Evolutionary conservation across 2,329 filamentous ascomycete genomes (phyloP).

Genomic region (Exserohilum turcica): DNA sequence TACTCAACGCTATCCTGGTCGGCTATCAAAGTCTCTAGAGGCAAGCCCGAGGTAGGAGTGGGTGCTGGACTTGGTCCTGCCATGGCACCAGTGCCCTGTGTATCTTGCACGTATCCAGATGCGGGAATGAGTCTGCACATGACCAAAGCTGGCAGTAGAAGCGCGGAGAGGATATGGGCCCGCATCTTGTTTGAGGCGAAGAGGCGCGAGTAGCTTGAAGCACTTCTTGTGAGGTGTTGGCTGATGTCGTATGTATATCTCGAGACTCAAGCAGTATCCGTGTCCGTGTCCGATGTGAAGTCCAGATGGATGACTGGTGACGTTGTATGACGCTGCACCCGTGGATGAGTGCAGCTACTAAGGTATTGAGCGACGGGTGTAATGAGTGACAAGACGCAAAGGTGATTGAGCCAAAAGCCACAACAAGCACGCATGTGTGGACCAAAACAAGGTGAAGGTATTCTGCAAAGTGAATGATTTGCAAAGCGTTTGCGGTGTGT

Average conservation of each 20-base stretch:
- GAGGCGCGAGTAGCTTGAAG: background rate
- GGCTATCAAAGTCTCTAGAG: background rate
- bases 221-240: background rate
- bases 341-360: background rate
- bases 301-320: background rate
- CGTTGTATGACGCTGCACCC: background rate
- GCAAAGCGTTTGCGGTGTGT: slow-evolving; percentile 1
- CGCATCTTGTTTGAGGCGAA: slow-evolving; percentile 1
- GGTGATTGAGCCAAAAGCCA: background rate
- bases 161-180: background rate
- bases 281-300: background rate
- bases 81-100: background rate
- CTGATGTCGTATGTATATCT: background rate
- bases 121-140: slow-evolving; percentile 1
- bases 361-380: background rate
- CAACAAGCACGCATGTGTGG: background rate
- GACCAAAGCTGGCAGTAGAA: background rate
- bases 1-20: slow-evolving; percentile 1
- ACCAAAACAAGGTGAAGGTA: background rate
- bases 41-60: background rate
- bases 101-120: background rate
- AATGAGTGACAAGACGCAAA: background rate
- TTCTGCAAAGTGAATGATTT: background rate
- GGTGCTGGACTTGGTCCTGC: slow-evolving; percentile 12
- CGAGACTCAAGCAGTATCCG: background rate